Base-by-base conservation (phyloP, 371 early-diverging fungal species). In the Thermomucor indicae-seudaticae region DNA sequence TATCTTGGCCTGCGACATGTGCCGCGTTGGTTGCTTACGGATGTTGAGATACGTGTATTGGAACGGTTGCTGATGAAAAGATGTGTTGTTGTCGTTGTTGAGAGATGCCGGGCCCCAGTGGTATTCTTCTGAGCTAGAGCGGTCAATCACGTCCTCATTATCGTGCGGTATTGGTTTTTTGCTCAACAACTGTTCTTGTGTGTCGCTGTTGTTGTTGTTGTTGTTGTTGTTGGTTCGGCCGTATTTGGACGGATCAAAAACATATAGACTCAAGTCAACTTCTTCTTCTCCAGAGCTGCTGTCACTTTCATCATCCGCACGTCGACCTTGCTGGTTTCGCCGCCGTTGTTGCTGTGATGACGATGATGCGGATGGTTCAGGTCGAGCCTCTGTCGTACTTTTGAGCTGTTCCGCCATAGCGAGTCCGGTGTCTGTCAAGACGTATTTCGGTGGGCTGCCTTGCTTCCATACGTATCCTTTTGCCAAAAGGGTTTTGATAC, bases 401-500 rank as follows among this genome's bases (percentile, higher is more conserved):
- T 62, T 67, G 20, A 89, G 60, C 28, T 68, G 65, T 28, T 59
- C 25, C 0, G 88, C 91, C 47, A 91, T 70, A 0, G 60, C 69
- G 4, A 60, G 25, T 0, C 96, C 96, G 22, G 85, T 80, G 2
- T 87, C 89, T 0, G 94, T 86, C 39, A 95, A 55, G n/a, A 63
- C 63, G 49, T 74, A 95, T 23, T 70, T 72, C 2, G 79, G 55
- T 1, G 91, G 87, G 22, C 60, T 62, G 4, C 87, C 83, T 22
- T 74, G 68, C 32, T 78, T 74, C 43, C 81, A 81, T 4, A 92
- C 88, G 20, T 88, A 72, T 8, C 70, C 84, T 20, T 90, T 86
- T 4, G 75, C 66, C 10, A 78, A 44, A 48, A 95, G 63, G 0
- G 81, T 88, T 51, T 81, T 84, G 57, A 94, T 89, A 12, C 84